A percentile compares a stretch with the other conserved stretches of the same genome.
phyloP scores from a whole-genome alignment of 2,329 filamentous ascomycete genomes.

The Magnaporthiopsis incrustans region DNA sequence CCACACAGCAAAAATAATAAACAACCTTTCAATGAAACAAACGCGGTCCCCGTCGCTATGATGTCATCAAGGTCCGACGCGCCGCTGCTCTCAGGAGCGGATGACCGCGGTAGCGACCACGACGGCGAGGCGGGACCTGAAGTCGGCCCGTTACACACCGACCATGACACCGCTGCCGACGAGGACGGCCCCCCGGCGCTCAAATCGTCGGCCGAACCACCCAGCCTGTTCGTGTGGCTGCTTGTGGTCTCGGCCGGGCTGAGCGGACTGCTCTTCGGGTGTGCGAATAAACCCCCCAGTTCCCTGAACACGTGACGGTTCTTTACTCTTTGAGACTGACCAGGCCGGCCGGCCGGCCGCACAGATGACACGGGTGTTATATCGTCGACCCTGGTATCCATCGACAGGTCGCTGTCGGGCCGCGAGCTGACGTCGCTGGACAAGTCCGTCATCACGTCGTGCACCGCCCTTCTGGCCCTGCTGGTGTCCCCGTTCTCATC shows the following conservation, averaged over 20 bases:
- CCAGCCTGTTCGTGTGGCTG: slow-evolving; percentile 49
- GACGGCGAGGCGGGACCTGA: neutral
- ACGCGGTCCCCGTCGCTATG: neutral
- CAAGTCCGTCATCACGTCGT: slow-evolving; percentile 64
- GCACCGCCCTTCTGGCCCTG: slow-evolving; percentile 59
- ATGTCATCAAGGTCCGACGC: neutral
- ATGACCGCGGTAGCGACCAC: neutral
- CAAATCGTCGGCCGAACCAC: slow-evolving; percentile 13
- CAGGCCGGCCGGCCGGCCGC: slow-evolving; percentile 6
- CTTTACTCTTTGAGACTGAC: neutral
- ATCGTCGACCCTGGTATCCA: slow-evolving; percentile 58
- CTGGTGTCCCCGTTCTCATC: slow-evolving; percentile 56
- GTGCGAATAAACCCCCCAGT: slow-evolving; percentile 29
- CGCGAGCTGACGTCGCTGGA: slow-evolving; percentile 52
- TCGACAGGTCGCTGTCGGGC: slow-evolving; percentile 49
- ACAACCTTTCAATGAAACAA: neutral
- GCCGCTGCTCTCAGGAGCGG: neutral
- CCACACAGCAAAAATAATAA: too few species aligned
- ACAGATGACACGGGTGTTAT: slow-evolving; percentile 61
- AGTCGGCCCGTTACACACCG: too few species aligned
- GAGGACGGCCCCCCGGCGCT: neutral
- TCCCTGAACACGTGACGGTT: slow-evolving; percentile 8
- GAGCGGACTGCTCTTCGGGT: slow-evolving; percentile 61
- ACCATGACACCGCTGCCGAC: neutral
- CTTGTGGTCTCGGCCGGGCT: slow-evolving; percentile 59